Base-by-base conservation (phyloP, 2,329 filamentous ascomycete genomes). In the Paramyrothecium sp. region DNA sequence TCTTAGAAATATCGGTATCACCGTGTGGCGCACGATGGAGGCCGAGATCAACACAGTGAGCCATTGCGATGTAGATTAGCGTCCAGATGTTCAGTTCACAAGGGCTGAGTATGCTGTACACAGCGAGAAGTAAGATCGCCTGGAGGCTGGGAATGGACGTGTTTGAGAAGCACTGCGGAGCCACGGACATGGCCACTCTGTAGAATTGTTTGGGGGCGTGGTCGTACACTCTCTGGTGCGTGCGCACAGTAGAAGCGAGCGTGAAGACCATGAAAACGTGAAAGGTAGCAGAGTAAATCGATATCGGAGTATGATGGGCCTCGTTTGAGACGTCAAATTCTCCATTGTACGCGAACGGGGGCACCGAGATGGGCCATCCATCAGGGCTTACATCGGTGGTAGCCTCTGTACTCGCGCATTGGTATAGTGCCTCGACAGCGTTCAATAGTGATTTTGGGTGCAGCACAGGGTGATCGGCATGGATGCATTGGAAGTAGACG, bases 51-150 rank as follows among this genome's bases (percentile, higher is more conserved):
- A 76, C 65, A 22, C 69, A 72, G 56, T 75, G 68, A 1, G 73
- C 72, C 59, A 74, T 69, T 5, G 69, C 73, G 50, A 74, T 59
- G 53, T 75, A 70, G 0, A 63, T 61, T 4, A 75, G 56, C 0
- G 73, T 74, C 71, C 73, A 75, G 1, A 75, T 63, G 50, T 74
- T 71, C 7, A 71, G 57, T 30, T 69, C 70, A 2, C 67, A 68
- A 1, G 72, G 73, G 1, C 66, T 69, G 4, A 72, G 60, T 53
- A 74, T 64, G 48, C 70, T 68, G 52, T 73, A 70, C 1, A 69
- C 63, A 2, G 66, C 61, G 3, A 74, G 58, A 23, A 72, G 59
- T 7, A 75, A 57, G 16, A 70, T 55, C 1, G 65, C 66, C 44
- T 75, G 73, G 7, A 75, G 60, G 2, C 67, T 66, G 1, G 68